phyloP scores from a whole-genome alignment of 116 monocot genomes.

The Thalassia testudinum region DNA sequence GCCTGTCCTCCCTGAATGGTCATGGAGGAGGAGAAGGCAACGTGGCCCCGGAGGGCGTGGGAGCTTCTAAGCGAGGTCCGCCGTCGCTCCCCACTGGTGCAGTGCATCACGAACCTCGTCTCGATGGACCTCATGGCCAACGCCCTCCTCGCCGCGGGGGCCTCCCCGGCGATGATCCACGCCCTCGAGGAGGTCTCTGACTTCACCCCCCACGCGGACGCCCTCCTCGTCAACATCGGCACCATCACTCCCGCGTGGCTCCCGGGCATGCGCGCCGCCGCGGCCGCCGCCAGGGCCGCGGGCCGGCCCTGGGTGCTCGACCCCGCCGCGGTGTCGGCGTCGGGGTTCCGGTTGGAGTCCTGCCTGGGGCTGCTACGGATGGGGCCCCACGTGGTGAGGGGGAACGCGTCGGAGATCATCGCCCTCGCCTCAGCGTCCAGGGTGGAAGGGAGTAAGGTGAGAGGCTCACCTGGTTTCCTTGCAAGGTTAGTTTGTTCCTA shows the following conservation, averaged over 20 bases:
- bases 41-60: slow-evolving; percentile 40
- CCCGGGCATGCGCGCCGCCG: slow-evolving; percentile 58
- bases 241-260: slow-evolving; percentile 52
- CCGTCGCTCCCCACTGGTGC: slow-evolving; percentile 42
- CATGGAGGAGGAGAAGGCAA: no score
- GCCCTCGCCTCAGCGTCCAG: slow-evolving; percentile 25
- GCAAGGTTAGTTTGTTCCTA: no score
- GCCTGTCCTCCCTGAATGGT: no score
- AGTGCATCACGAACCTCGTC: slow-evolving; percentile 87
- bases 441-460: slow-evolving; percentile 23
- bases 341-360: slow-evolving; percentile 50
- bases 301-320: slow-evolving; percentile 69
- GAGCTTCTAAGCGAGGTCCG: slow-evolving; percentile 33
- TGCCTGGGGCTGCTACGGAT: slow-evolving; percentile 24
- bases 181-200: slow-evolving; percentile 37
- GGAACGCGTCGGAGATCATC: slow-evolving; percentile 73
- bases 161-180: slow-evolving; percentile 88
- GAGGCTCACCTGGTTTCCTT: no score
- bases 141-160: slow-evolving; percentile 58
- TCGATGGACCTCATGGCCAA: slow-evolving; percentile 87
- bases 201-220: slow-evolving; percentile 47
- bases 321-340: slow-evolving; percentile 63
- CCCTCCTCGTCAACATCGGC: slow-evolving; percentile 57
- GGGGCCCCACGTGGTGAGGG: slow-evolving; percentile 45
- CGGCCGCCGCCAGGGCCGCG: slow-evolving; percentile 44